Evolutionary conservation across 1,284 basidiomycete genomes (phyloP), one percentile per base, ranked within the genome.

Genomic region (Trametes pubescens): DNA sequence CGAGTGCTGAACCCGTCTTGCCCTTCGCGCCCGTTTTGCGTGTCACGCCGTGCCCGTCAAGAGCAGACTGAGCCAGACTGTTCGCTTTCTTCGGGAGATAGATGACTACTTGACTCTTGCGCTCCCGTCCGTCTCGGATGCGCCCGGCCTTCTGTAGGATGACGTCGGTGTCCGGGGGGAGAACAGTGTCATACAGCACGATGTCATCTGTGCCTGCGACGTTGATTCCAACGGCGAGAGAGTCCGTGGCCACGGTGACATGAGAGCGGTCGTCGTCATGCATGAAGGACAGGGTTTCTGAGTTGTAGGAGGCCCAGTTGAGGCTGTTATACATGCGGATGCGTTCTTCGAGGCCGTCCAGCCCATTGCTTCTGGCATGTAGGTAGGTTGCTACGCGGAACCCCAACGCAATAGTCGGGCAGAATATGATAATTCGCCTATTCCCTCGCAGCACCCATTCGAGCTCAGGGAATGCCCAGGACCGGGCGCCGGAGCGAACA

Each of bases 381-480:
- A 59, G 49, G 26, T 59, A 59, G 37, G 16, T 7, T 0, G 29
- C 21, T 8, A 59, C 48, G 1, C 58, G 58, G 14, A 51, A 46
- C 26, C 58, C 40, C 22, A 51, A 1, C 13, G 32, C 49, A 22
- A 59, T 59, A 5, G 58, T 59, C n/a, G 29, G 47, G 35, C 63
- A 65, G 57, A 60, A 67, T 6, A 69, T 26, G n/a, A 69, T 52
- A 4, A 49, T 57, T 21, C 46, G 40, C 2, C 54, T 29, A 1
- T 26, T 10, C 3, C 48, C 38, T 1, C 57, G 29, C 14, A 69
- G 11, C 14, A 68, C 57, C 63, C 61, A 68, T n/a, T 61, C n/a
- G 22, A 69, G 52, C 13, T 71, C 68, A 4, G 65, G 55, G 48
- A 69, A 71, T 1, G 40, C 3, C 40, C n/a, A n/a, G 0, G 26